phyloP scores from a whole-genome alignment of 108 stramenopile genomes.

The Nannochloropsis granulata region DNA sequence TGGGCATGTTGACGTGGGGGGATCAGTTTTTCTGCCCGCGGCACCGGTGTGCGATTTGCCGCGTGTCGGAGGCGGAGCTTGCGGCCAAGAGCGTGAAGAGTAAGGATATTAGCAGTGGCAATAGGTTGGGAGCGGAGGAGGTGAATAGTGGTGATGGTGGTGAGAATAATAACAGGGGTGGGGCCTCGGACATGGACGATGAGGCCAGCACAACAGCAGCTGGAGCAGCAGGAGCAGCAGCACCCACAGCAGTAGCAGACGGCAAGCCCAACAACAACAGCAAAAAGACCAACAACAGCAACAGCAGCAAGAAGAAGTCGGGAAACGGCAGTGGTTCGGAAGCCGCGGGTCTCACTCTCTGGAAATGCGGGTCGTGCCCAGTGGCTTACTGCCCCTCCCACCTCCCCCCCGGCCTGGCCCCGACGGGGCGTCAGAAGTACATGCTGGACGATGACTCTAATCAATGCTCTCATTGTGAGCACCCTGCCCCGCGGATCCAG shows the following conservation, averaged over 20 bases:
- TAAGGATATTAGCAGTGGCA: neutral
- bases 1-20: neutral
- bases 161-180: neutral
- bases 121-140: neutral
- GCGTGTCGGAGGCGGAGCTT: neutral
- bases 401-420: neutral
- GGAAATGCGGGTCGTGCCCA: neutral
- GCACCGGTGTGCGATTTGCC: neutral
- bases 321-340: neutral
- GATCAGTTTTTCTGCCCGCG: neutral
- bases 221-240: neutral
- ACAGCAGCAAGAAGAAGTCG: neutral
- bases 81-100: neutral
- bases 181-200: neutral
- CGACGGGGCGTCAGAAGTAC: neutral
- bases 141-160: neutral
- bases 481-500: neutral
- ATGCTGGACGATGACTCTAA: neutral
- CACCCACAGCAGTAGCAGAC: too few relatives aligned
- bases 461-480: neutral
- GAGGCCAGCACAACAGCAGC: neutral
- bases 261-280: too few relatives aligned
- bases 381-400: neutral
- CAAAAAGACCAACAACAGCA: neutral
- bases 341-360: neutral